Percentiles rank a stretch among this genome's conserved stretches.
Conservation (phyloP, 192 early-diverging fungal genomes). For the Coemansia brasiliensis region DNA sequence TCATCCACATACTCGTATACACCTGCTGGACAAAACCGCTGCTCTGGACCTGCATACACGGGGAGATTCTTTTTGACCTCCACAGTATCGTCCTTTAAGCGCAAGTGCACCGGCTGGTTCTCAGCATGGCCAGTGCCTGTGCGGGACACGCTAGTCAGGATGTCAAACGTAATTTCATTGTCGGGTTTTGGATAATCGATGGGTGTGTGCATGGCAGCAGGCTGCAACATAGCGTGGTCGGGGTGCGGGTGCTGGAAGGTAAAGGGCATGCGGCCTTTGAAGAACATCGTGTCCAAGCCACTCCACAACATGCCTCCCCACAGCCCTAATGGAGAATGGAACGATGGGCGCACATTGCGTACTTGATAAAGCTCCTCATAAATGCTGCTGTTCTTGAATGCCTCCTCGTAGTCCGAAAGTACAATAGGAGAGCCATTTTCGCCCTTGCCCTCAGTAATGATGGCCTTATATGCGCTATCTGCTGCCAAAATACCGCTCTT, state of each 20-base stretch:
- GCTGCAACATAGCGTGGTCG: constrained; percentile 76
- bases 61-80: constrained; percentile 82
- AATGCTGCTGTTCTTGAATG: constrained; percentile 84
- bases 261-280: constrained; percentile 91
- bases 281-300: constrained; percentile 84
- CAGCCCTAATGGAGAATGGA: constrained; percentile 84
- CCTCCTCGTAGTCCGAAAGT: constrained; percentile 75
- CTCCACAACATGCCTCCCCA: constrained; percentile 85
- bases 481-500: constrained; percentile 96
- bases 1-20: constrained; percentile 98
- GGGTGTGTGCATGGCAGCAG: constrained; percentile 70
- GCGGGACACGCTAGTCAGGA: constrained; percentile 89
- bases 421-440: constrained; percentile 63
- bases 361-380: constrained; percentile 88
- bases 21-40: constrained; percentile 95
- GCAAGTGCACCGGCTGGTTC: constrained; percentile 93
- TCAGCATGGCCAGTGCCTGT: constrained; percentile 94
- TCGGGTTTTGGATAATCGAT: constrained; percentile 98
- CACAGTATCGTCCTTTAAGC: constrained; percentile 69
- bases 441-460: constrained; percentile 41
- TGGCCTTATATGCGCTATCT: constrained; percentile 80
- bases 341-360: constrained; percentile 91
- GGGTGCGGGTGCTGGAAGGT: constrained; percentile 86
- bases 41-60: constrained; percentile 92
- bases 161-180: constrained; percentile 90